Evolutionary conservation across 2,329 filamentous ascomycete species (phyloP), one percentile per base, ranked within the genome.

Genomic region (Cladosporium sp.): DNA sequence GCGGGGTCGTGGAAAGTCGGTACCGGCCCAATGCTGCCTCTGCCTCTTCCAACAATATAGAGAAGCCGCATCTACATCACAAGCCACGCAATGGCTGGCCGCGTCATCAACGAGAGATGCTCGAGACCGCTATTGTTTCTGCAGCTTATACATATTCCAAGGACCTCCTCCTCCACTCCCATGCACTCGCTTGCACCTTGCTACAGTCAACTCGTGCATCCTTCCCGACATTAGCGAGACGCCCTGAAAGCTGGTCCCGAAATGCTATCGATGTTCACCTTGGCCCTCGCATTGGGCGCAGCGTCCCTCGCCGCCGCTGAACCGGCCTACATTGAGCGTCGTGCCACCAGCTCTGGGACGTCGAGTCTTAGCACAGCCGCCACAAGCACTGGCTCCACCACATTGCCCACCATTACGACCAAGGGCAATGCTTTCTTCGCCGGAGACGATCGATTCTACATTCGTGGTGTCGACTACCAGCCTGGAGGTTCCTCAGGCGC

Each of bases 371-470:
- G n/a, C 37, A 39, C 37, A 39, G 37, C 72, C 68, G 55, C 64
- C 72, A 50, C 63, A 70, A 65, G 69, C 69, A 70, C 77, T 74
- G 72, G 74, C 61, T 67, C 67, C 8, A 64, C 70, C 65, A 77
- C 76, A 34, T 70, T 84, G 42, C 80, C 81, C n/a, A 74, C 81
- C 28, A 75, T 86, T 68, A 82, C 79, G 28, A 79, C 84, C 66
- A 83, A 84, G 74, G 83, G 84, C 69, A 86, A 86, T 71, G 80
- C 84, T 59, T 87, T 88, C 77, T 87, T 84, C 73, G 78, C 82
- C 62, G 84, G 83, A 58, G 68, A 80, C 59, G 69, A 83, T 51
- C 82, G 85, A 70, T 83, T 83, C 74, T 83, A 83, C 71, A 78
- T 84, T 62, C 79, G 80, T 63, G 81, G 82, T 69, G 77, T 84